Base-by-base conservation (phyloP, 2,329 filamentous ascomycete genomes). In the Verticillium nonalfalfae region DNA sequence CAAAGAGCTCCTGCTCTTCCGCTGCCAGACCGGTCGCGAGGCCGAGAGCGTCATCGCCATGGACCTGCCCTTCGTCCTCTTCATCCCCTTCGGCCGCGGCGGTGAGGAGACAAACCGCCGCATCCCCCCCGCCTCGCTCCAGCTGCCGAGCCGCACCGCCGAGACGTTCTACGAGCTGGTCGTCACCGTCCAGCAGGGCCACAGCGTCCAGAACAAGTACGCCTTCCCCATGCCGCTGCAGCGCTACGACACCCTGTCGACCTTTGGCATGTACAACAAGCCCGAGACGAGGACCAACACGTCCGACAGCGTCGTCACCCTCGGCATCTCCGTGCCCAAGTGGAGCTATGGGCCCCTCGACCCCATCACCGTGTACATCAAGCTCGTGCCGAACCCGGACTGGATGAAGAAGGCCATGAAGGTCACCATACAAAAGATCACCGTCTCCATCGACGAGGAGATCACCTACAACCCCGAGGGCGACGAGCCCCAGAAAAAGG, bases 181-280 rank as follows among this genome's bases (percentile, higher is more conserved):
- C 61, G 95, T 99, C 59, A 96, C 90, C 59, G 90, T 99, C 26
- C 94, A 98, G 72, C 94, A 98, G 75, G 92, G 93, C 3, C 88
- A 90, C 68, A 86, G 87, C 68, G 87, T 91, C 64, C 92, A 97
- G 76, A 92, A 91, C 76, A 96, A 96, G 76, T 95, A 96, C 75
- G 81, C 87, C 4, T 97, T 97, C 68, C 91, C 95, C 1, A 90
- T 98, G 45, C 94, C 94, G 1, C 86, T 99, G 68, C 87, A 91
- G 67, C 85, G 95, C 72, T 99, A 98, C 78, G 95, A 99, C 75
- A 99, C 94, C 1, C 81, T 99, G 57, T 97, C 93, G 52, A 98
- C 95, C 1, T 99, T 99, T 78, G 95, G 95, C 76, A 98, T 98
- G 95, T 99, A 98, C 80, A 98, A 98, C 77, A 89, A 93, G 60